A percentile compares a stretch with the other conserved stretches of the same genome.
Evolutionary conservation across 768 basidiomycete species (phyloP).

Genomic region (Russula sp.): DNA sequence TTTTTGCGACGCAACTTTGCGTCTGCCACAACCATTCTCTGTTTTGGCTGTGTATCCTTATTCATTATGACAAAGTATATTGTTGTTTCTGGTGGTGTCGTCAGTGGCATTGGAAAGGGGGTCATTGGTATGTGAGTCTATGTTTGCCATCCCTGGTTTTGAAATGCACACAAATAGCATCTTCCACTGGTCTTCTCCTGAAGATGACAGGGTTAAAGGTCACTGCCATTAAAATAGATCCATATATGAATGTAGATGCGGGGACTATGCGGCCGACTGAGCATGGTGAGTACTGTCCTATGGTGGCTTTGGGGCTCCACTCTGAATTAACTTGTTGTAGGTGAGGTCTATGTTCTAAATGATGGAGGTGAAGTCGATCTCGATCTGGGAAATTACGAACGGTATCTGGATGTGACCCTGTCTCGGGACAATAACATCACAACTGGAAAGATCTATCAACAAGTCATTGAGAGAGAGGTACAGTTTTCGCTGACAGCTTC

Average conservation of each 20-base stretch:
- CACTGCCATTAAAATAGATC: slow-evolving; percentile 99
- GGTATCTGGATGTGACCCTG: slow-evolving; percentile 92
- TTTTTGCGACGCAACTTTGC: neutral
- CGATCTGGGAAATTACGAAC: slow-evolving; percentile 97
- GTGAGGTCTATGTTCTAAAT: slow-evolving; percentile 97
- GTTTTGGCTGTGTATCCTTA: neutral
- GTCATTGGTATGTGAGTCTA: slow-evolving; percentile 74
- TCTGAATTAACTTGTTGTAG: slow-evolving; percentile 33
- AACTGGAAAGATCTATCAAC: slow-evolving; percentile 94
- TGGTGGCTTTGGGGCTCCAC: slow-evolving; percentile 4
- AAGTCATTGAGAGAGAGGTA: slow-evolving; percentile 97
- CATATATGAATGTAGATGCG: slow-evolving; percentile 99
- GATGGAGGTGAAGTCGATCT: slow-evolving; percentile 98
- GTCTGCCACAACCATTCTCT: neutral
- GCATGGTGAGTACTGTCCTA: slow-evolving; percentile 62
- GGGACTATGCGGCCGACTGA: slow-evolving; percentile 99
- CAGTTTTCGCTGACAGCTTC: slow-evolving; percentile 26
- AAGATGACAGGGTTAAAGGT: slow-evolving; percentile 95
- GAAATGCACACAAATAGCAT: slow-evolving; percentile 50
- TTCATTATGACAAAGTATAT: slow-evolving; percentile 88
- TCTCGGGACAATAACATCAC: slow-evolving; percentile 97
- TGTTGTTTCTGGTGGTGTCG: slow-evolving; percentile 92
- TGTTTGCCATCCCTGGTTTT: slow-evolving; percentile 27
- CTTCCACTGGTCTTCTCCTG: slow-evolving; percentile 90
- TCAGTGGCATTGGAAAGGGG: slow-evolving; percentile 98